These are phyloP conservation scores for Colletotrichum destructivum DNA, from an alignment of 2,329 filamentous ascomycete species.

Conservation along the genomic window DNA sequence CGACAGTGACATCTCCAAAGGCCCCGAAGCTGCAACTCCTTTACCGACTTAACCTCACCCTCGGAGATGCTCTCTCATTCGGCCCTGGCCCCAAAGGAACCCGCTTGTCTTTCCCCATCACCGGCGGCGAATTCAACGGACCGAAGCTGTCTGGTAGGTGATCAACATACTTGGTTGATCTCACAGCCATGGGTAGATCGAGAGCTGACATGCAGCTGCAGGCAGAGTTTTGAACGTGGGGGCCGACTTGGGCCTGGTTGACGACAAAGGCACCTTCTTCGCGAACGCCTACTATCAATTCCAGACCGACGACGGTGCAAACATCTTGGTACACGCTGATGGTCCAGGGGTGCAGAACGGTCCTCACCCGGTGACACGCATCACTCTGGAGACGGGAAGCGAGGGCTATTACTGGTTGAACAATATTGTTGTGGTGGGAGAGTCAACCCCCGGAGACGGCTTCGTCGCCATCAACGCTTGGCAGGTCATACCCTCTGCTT, in stretches of 20 bases:
- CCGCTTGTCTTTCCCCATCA: conserved; percentile 5
- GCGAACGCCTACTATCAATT: conserved; percentile 12
- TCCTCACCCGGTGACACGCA: neutral
- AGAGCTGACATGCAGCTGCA: neutral
- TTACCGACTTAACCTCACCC: neutral
- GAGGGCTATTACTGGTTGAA: conserved; percentile 28
- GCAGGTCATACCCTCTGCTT: neutral
- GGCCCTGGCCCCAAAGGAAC: conserved; percentile 8
- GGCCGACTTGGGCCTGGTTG: conserved; percentile 21
- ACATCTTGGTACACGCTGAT: conserved; percentile 3
- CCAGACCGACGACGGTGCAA: conserved; percentile 19
- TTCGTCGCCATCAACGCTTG: conserved; percentile 14
- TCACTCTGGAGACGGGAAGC: conserved; percentile 9
- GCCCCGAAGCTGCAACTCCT: neutral
- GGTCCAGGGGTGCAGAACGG: conserved; percentile 1
- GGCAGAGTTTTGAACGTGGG: neutral
- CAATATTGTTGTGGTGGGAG: neutral
- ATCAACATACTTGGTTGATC: neutral
- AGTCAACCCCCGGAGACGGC: neutral
- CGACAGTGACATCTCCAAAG: neutral
- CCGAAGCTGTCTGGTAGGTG: conserved; percentile 3
- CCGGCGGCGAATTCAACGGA: neutral
- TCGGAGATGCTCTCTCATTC: neutral
- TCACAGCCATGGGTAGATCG: accelerated
- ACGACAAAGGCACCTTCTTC: conserved; percentile 3